These are phyloP conservation scores for Neocatenulostroma microsporum DNA, from an alignment of 2,329 filamentous ascomycete genomes.

Conservation along the genomic window DNA sequence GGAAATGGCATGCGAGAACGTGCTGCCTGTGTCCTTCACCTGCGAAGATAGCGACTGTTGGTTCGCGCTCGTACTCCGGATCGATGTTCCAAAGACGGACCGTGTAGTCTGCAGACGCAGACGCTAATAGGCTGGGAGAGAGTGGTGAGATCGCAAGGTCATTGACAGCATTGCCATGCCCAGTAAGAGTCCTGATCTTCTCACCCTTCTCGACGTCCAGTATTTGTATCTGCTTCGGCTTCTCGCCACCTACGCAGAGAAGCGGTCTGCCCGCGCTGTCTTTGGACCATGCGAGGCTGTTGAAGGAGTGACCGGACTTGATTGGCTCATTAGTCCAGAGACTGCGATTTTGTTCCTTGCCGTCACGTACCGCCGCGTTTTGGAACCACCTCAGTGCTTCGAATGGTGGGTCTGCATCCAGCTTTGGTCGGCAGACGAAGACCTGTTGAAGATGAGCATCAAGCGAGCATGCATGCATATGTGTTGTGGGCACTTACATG, in stretches of 20 bases:
- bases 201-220: conserved; percentile 57
- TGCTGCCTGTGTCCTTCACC: conserved; percentile 66
- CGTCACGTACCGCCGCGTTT: conserved; percentile 12
- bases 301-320: conserved; percentile 55
- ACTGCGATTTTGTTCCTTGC: no score
- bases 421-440: conserved; percentile 55
- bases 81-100: conserved; percentile 70
- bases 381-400: conserved; percentile 53
- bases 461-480: no score
- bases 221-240: conserved; percentile 61
- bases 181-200: conserved; percentile 43
- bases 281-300: conserved; percentile 66
- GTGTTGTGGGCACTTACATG: conserved; percentile 45
- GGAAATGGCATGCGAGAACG: conserved; percentile 55
- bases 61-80: conserved; percentile 53
- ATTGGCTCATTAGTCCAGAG: no score
- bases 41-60: conserved; percentile 62
- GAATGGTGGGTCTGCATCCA: conserved; percentile 47
- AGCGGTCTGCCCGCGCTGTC: conserved; percentile 57
- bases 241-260: conserved; percentile 59
- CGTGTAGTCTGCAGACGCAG: conserved; percentile 64
- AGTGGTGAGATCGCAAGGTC: conserved; percentile 64
- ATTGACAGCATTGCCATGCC: conserved; percentile 47
- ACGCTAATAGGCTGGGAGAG: conserved; percentile 62
- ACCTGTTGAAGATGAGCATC: conserved; percentile 15